Base-by-base conservation (phyloP, 768 basidiomycete species). In the Pleurotus eryngii region DNA sequence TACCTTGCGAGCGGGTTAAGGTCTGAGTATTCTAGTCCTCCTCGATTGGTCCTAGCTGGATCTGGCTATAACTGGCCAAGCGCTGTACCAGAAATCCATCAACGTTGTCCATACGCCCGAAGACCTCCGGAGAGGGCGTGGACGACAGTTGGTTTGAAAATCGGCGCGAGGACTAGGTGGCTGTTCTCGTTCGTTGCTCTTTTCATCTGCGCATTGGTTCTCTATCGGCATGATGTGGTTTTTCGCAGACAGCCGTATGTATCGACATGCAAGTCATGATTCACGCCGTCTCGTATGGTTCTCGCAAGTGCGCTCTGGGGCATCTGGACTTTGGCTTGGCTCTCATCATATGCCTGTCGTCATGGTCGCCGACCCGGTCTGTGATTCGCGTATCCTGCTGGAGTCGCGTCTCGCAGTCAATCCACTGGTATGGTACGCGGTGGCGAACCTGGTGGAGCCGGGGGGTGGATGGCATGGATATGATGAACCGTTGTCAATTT, bases 1-100 rank as follows among this genome's bases (percentile, higher is more conserved):
- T 59, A 58, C 56, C 61, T 86, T 70, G 78, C 83, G 84, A 87
- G 85, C 86, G 85, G 87, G 86, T 81, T 77, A 89, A 89, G 85
- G 86, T 88, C 86, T 86, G 87, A 88, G 85, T 71, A 80, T 83
- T 82, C 65, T 58, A 81, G 73, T 82, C 82, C 81, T 79, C 79
- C 78, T 77, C 57, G 81, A 82, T 78, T 64, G 83, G 72, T 80
- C 75, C 81, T 82, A 77, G 83, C 81, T 62, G 86, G 76, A 80
- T 70, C 82, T 74, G 73, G 79, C 72, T 72, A 70, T 80, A 79
- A 86, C 65, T 64, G 74, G 76, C 74, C 35, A 74, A 81, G 78
- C 79, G 77, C 70, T 82, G 79, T 81, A 89, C 84, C 85, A 86
- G 86, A 85, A 81, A 89, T 71, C 60, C 74, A 45, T n/a, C 42